phyloP scores from a whole-genome alignment of 768 basidiomycete species.

The Mrakia blollopis region DNA sequence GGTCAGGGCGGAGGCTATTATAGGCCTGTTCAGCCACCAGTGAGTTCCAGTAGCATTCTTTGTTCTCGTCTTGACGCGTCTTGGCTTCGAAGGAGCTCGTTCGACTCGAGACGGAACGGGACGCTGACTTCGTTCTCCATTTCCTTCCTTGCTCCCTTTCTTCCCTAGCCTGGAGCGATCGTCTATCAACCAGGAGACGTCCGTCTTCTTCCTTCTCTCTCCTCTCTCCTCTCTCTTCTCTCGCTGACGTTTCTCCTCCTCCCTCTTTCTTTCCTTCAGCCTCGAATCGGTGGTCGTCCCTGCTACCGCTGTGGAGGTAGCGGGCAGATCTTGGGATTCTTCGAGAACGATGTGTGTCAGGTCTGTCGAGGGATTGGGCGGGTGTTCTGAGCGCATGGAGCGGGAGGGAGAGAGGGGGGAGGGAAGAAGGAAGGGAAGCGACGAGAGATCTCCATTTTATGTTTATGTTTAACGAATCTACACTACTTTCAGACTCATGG shows the following conservation, averaged over 20 bases:
- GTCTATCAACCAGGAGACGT: slow-evolving; percentile 25
- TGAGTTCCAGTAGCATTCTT: not conserved
- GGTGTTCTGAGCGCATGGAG: not conserved
- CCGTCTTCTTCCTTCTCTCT: not conserved
- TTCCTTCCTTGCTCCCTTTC: not conserved
- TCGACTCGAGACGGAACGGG: no score
- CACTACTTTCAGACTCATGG: no score
- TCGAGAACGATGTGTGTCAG: slow-evolving; percentile 18
- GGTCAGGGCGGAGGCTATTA: not conserved
- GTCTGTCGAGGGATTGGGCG: slow-evolving; percentile 21
- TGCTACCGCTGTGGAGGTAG: slow-evolving; percentile 6
- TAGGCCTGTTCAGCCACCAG: not conserved
- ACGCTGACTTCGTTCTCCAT: not conserved
- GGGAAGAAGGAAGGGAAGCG: not conserved
- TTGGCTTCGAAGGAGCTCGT: no score
- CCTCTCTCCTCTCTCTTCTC: not conserved
- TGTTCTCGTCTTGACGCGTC: not conserved
- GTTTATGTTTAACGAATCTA: no score
- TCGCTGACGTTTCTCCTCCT: not conserved
- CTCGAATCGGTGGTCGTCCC: slow-evolving; percentile 19
- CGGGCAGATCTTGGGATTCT: slow-evolving; percentile 12
- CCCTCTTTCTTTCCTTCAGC: not conserved
- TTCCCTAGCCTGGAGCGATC: not conserved
- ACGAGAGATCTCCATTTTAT: no score
- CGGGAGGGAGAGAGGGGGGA: not conserved